These are phyloP conservation scores for Chloris gayana DNA, from an alignment of 176 grass and related monocot genomes.

Conservation along the genomic window DNA sequence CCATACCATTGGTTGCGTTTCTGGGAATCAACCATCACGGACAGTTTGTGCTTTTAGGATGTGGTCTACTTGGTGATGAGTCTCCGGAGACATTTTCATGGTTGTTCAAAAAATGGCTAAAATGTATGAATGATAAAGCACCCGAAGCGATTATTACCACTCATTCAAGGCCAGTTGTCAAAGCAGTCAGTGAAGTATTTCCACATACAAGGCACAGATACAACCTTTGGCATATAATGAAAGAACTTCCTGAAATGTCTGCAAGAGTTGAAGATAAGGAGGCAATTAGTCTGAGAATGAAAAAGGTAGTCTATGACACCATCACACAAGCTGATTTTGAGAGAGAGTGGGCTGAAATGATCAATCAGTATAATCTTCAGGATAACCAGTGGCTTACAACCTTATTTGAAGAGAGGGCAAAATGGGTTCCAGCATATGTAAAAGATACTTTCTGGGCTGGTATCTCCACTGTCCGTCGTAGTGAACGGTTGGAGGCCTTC, in stretches of 20 bases:
- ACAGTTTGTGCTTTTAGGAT: constrained; percentile 84
- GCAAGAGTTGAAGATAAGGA: constrained; percentile 84
- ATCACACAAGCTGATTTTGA: constrained; percentile 76
- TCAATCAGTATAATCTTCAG: constrained; percentile 68
- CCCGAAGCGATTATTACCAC: constrained; percentile 81
- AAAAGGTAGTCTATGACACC: constrained; percentile 80
- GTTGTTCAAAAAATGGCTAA: constrained; percentile 86
- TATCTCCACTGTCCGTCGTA: constrained; percentile 72
- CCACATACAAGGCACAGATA: constrained; percentile 68
- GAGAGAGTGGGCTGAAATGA: constrained; percentile 81
- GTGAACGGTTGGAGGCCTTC: constrained; percentile 75
- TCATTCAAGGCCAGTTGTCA: constrained; percentile 63
- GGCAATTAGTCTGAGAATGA: constrained; percentile 77
- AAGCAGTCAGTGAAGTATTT: constrained; percentile 68
- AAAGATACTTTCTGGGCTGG: constrained; percentile 93
- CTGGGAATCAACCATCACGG: constrained; percentile 88
- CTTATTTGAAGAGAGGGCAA: constrained; percentile 72
- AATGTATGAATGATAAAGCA: constrained; percentile 82
- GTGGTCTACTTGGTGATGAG: constrained; percentile 78
- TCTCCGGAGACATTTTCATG: constrained; percentile 78
- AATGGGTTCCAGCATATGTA: constrained; percentile 84
- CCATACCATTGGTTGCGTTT: constrained; percentile 79
- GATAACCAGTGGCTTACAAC: constrained; percentile 73
- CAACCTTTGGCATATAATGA: constrained; percentile 94
- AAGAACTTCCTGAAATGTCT: constrained; percentile 90